These are phyloP conservation scores for Zymoseptoria brevis DNA, from an alignment of 2,329 filamentous ascomycete species.

Conservation along the genomic window DNA sequence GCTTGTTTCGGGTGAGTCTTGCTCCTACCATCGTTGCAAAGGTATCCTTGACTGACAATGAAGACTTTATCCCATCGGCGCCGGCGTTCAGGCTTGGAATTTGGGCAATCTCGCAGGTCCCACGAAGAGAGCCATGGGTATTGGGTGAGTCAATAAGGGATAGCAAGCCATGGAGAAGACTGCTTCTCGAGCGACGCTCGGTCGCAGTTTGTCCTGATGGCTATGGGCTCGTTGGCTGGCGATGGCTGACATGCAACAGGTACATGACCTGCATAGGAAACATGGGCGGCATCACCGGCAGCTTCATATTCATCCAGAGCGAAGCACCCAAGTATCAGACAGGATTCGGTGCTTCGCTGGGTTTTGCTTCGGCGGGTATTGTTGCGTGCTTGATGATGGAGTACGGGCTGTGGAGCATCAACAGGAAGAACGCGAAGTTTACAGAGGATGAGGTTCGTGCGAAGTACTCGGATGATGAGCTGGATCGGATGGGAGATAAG, in stretches of 20 bases:
- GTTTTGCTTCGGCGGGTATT: conserved; percentile 18
- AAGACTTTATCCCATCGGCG: conserved; percentile 17
- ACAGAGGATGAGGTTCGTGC: conserved; percentile 28
- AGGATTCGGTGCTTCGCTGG: conserved; percentile 34
- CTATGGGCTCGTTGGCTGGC: conserved; percentile 7
- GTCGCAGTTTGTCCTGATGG: no score
- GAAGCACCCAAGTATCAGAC: conserved; percentile 45
- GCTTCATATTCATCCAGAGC: conserved; percentile 33
- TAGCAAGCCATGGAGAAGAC: no score
- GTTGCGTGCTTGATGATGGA: conserved; percentile 14
- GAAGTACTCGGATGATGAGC: conserved; percentile 30
- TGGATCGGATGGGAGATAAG: conserved; percentile 32
- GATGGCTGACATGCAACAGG: conserved; percentile 10
- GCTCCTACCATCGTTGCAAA: no score
- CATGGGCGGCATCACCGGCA: conserved; percentile 4
- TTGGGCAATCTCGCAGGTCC: conserved; percentile 26
- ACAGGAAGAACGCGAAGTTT: conserved; percentile 28
- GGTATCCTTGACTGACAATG: neutral
- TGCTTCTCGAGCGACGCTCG: no score
- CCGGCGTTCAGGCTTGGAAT: conserved; percentile 24
- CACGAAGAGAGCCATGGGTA: conserved; percentile 31
- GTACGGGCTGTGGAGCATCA: conserved; percentile 8
- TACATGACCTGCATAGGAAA: conserved; percentile 12
- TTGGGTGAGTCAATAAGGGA: conserved; percentile 20
- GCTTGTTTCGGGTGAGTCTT: conserved; percentile 18